Conservation (phyloP, 164 flowering plant species). For the Stephania yunnanensis region DNA sequence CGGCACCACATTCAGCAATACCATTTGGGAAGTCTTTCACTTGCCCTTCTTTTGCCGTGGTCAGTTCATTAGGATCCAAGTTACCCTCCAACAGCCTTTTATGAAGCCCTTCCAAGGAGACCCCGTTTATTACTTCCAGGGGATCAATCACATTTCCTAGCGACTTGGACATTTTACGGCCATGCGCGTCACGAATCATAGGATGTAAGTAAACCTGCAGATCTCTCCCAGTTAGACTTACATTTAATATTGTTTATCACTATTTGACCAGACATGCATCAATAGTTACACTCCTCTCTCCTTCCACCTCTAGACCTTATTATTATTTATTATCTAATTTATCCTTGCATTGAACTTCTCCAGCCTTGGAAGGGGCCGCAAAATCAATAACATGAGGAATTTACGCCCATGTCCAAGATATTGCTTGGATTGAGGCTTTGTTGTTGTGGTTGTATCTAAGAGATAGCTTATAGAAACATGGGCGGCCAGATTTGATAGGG, state of each 20-base stretch:
- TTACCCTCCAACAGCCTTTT: slow-evolving; percentile 87
- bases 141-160: slow-evolving; percentile 97
- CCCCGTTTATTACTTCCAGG: slow-evolving; percentile 85
- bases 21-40: slow-evolving; percentile 79
- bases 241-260: not conserved
- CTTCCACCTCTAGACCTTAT: not conserved
- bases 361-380: not conserved
- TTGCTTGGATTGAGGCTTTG: no score
- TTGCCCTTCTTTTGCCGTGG: slow-evolving; percentile 74
- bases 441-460: no score
- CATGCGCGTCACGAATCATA: slow-evolving; percentile 98
- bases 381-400: not conserved
- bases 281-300: no score
- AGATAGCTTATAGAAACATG: no score
- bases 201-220: slow-evolving; percentile 92
- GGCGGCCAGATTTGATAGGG: no score
- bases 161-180: slow-evolving; percentile 99
- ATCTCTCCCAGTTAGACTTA: slow-evolving; percentile 4
- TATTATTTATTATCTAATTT: not conserved
- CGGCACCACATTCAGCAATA: slow-evolving; percentile 90
- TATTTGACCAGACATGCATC: not conserved
- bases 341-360: not conserved
- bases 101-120: slow-evolving; percentile 74
- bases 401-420: not conserved
- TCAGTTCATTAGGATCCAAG: slow-evolving; percentile 57